These are phyloP conservation scores for Lophium mytilinum DNA, from an alignment of 495 filamentous ascomycete species.

Conservation along the genomic window DNA sequence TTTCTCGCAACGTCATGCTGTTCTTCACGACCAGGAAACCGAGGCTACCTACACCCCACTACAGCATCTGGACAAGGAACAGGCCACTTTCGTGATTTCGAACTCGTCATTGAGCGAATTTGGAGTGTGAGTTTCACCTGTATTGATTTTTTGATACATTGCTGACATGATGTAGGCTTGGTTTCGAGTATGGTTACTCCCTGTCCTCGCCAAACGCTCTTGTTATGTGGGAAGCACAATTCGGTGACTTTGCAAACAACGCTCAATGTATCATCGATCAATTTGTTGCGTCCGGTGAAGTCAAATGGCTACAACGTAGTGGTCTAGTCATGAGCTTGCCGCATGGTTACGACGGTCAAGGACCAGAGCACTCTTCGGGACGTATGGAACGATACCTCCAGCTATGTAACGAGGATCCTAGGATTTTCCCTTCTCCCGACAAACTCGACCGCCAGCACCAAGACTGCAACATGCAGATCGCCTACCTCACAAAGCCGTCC, in stretches of 20 bases:
- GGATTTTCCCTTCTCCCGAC: constrained; percentile 74
- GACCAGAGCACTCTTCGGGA: constrained; percentile 96
- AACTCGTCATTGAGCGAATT: constrained; percentile 97
- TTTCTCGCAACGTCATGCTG: constrained; percentile 95
- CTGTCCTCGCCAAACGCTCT: constrained; percentile 91
- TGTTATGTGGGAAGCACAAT: constrained; percentile 99
- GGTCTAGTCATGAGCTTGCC: constrained; percentile 90
- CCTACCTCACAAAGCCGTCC: constrained; percentile 82
- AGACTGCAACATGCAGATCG: constrained; percentile 99
- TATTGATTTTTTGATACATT: not conserved
- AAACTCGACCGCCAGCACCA: constrained; percentile 97
- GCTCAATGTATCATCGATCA: constrained; percentile 98
- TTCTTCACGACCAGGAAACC: constrained; percentile 92
- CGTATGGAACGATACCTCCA: constrained; percentile 96
- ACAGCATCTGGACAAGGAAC: constrained; percentile 76
- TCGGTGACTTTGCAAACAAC: constrained; percentile 99
- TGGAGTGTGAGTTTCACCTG: constrained; percentile 52
- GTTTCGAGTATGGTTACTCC: constrained; percentile 98
- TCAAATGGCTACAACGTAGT: constrained; percentile 96
- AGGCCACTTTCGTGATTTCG: constrained; percentile 90
- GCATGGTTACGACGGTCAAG: constrained; percentile 97
- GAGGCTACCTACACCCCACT: constrained; percentile 90
- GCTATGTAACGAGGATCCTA: constrained; percentile 95
- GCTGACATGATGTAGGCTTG: constrained; percentile 48
- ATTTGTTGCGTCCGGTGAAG: constrained; percentile 94